These are phyloP conservation scores for Magnaporthiopsis incrustans DNA, from an alignment of 2,329 filamentous ascomycete species.

Conservation along the genomic window DNA sequence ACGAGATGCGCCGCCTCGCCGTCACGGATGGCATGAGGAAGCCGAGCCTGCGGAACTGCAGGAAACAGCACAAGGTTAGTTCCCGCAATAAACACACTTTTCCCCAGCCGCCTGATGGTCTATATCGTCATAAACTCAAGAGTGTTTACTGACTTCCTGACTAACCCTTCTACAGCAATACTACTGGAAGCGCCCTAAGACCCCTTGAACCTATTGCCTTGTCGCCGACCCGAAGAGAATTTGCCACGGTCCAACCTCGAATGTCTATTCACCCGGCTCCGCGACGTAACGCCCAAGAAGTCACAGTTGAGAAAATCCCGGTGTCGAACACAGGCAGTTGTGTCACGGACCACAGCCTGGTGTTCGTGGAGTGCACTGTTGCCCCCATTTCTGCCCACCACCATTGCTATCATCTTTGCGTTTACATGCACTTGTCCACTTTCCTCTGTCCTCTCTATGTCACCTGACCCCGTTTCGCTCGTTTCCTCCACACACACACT, in stretches of 20 bases:
- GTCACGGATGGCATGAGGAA: slow-evolving; percentile 83
- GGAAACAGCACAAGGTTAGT: slow-evolving; percentile 94
- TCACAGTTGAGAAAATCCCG: neutral
- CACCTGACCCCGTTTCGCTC: neutral
- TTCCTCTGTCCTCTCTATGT: slow-evolving; percentile 4
- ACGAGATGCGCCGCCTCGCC: slow-evolving; percentile 68
- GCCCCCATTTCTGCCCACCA: neutral
- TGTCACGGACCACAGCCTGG: neutral
- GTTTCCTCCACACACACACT: neutral
- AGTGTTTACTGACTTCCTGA: neutral
- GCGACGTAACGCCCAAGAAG: slow-evolving; percentile 5
- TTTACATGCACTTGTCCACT: neutral
- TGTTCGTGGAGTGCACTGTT: neutral
- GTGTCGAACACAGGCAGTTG: neutral
- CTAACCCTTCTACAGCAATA: slow-evolving; percentile 46
- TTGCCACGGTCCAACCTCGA: neutral
- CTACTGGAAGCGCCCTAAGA: slow-evolving; percentile 59
- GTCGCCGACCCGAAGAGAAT: neutral
- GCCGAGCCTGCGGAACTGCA: slow-evolving; percentile 78
- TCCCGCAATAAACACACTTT: neutral
- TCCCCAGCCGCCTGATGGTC: slow-evolving; percentile 2
- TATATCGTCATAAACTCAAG: neutral
- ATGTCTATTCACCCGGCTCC: slow-evolving; percentile 5
- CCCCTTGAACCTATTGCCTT: slow-evolving; percentile 31
- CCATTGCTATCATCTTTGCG: neutral